These are phyloP conservation scores for Astragalus glycyphyllos DNA, from an alignment of 306 rosid genomes.

Conservation along the genomic window DNA sequence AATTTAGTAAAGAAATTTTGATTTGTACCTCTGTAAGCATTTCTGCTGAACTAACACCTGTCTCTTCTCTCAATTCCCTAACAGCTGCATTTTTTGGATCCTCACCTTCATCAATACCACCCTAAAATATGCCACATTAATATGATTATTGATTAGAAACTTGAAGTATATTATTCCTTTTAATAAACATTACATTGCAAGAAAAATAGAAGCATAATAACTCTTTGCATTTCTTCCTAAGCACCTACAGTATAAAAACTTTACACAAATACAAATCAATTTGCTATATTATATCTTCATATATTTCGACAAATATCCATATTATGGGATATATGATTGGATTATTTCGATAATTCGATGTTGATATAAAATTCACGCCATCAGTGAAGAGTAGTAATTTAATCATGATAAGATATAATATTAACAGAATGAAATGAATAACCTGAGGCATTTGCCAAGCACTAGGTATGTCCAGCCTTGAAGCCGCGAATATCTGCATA, in stretches of 20 bases:
- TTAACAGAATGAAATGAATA: background rate
- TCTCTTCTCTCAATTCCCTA: slow-evolving; percentile 87
- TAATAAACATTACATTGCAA: slow-evolving; percentile 14
- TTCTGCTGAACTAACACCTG: slow-evolving; percentile 88
- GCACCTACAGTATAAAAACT: too few species aligned
- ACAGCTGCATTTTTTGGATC: slow-evolving; percentile 80
- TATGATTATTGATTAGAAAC: slow-evolving; percentile 28
- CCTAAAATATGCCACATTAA: slow-evolving; percentile 50
- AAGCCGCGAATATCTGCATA: slow-evolving; percentile 66
- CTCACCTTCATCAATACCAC: slow-evolving; percentile 90
- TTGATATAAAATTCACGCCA: too few species aligned
- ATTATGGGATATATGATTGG: too few species aligned
- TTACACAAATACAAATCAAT: too few species aligned
- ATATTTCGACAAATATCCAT: too few species aligned
- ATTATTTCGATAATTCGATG: too few species aligned
- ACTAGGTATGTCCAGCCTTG: slow-evolving; percentile 75
- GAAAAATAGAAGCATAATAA: slow-evolving; percentile 16
- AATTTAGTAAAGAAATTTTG: slow-evolving; percentile 23
- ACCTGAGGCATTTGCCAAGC: slow-evolving; percentile 99
- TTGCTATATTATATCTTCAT: too few species aligned
- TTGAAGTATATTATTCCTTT: slow-evolving; percentile 9
- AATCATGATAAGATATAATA: too few species aligned
- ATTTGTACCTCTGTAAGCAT: slow-evolving; percentile 71
- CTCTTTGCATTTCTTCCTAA: background rate
- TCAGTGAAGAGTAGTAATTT: too few species aligned